Conservation (phyloP, 1,139 yeast species). For the Blastobotrys proliferans region DNA sequence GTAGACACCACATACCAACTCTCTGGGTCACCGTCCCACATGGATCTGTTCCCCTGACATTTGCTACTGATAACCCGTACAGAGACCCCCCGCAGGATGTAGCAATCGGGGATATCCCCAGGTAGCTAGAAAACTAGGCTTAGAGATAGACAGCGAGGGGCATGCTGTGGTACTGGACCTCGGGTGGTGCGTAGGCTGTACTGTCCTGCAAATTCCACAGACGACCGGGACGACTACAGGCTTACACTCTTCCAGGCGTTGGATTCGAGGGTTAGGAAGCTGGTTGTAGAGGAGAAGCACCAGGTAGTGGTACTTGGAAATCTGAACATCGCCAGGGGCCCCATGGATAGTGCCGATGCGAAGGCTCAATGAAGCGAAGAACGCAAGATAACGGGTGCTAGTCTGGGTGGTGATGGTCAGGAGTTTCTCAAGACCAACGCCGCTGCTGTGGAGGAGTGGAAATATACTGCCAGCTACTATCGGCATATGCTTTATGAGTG, state of each 20-base stretch:
- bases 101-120: constrained; percentile 74
- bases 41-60: too few species aligned
- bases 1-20: too few species aligned
- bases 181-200: constrained; percentile 61
- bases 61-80: too few species aligned
- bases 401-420: constrained; percentile 21
- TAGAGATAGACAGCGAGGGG: constrained; percentile 74
- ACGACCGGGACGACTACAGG: constrained; percentile 64
- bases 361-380: constrained; percentile 43
- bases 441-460: constrained; percentile 27
- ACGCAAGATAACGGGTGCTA: constrained; percentile 27
- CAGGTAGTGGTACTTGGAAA: constrained; percentile 82
- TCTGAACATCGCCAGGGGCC: constrained; percentile 71
- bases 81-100: too few species aligned
- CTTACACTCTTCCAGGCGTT: constrained; percentile 53
- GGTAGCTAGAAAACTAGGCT: constrained; percentile 39
- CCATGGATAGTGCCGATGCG: constrained; percentile 77
- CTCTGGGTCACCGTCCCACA: too few species aligned
- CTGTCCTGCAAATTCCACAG: constrained; percentile 91
- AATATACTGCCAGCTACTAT: constrained; percentile 22
- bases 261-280: constrained; percentile 54
- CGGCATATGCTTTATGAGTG: constrained; percentile 32
- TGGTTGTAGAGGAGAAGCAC: constrained; percentile 38
- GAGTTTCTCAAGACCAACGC: constrained; percentile 21
- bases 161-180: constrained; percentile 73